Conservation (phyloP, 2,329 filamentous ascomycete species). For the Pseudogymnoascus sp. region DNA sequence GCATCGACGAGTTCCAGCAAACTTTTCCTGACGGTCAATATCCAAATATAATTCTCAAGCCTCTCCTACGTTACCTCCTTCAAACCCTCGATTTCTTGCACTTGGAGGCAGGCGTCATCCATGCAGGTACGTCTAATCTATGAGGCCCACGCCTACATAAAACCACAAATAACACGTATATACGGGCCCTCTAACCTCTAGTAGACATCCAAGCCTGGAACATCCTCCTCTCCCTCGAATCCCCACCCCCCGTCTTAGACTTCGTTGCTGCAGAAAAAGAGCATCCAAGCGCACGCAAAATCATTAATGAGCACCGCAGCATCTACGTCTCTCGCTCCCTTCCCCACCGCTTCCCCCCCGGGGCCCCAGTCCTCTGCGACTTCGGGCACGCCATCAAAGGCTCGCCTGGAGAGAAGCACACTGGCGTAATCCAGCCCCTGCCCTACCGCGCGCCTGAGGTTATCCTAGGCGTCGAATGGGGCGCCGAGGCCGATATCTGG, state of each 20-base stretch:
- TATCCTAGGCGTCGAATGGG: no score
- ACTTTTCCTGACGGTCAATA: conserved; percentile 11
- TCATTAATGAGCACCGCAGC: no score
- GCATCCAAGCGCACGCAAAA: no score
- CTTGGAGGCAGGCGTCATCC: conserved; percentile 18
- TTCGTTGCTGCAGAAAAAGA: conserved; percentile 14
- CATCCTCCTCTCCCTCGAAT: conserved; percentile 25
- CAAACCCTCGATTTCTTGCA: conserved; percentile 22
- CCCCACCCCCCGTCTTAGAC: conserved; percentile 22
- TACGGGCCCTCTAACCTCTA: neutral
- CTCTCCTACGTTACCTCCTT: conserved; percentile 13
- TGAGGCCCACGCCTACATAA: neutral
- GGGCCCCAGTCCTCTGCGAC: no score
- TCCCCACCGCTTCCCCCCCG: no score
- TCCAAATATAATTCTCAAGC: conserved; percentile 16
- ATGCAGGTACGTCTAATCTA: conserved; percentile 17
- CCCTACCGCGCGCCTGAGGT: no score
- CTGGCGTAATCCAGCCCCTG: no score
- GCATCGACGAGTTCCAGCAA: conserved; percentile 12
- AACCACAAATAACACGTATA: neutral
- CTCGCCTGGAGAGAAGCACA: no score
- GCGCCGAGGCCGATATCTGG: no score
- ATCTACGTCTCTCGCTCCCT: no score
- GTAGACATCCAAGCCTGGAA: conserved; percentile 28
- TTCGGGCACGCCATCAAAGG: no score